These are phyloP conservation scores for Diphasiastrum complanatum DNA, from an alignment of 83 land plant genomes.

Conservation along the genomic window DNA sequence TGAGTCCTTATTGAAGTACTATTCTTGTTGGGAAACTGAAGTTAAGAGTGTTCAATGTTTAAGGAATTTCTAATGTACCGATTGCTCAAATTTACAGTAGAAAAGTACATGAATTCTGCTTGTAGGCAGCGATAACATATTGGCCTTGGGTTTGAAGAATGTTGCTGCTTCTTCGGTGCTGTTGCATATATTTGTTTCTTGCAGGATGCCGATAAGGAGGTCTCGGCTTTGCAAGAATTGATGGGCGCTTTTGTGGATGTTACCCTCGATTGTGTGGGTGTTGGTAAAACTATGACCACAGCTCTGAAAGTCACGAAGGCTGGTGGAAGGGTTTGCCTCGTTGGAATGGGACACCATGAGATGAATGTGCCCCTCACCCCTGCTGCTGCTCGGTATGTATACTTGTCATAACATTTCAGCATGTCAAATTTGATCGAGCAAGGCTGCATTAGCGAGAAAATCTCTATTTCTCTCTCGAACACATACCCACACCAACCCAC, in stretches of 20 bases:
- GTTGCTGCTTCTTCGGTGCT: too few relatives aligned
- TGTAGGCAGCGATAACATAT: too few relatives aligned
- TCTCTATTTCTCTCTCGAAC: background rate
- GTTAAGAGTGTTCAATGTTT: too few relatives aligned
- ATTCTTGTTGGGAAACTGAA: too few relatives aligned
- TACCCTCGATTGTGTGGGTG: slow-evolving; percentile 80
- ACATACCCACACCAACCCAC: too few relatives aligned
- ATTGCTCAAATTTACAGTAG: too few relatives aligned
- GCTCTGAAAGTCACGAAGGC: slow-evolving; percentile 66
- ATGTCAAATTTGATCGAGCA: background rate
- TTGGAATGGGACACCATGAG: slow-evolving; percentile 84
- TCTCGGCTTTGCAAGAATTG: slow-evolving; percentile 40
- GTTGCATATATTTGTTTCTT: background rate
- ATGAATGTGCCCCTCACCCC: slow-evolving; percentile 78
- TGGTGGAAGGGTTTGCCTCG: slow-evolving; percentile 88
- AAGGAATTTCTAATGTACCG: too few relatives aligned
- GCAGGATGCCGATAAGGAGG: slow-evolving; percentile 68
- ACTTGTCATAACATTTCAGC: too few relatives aligned
- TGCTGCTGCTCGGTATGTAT: slow-evolving; percentile 83
- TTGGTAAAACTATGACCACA: slow-evolving; percentile 81
- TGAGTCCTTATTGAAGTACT: too few relatives aligned
- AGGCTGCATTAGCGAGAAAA: background rate
- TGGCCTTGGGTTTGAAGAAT: too few relatives aligned
- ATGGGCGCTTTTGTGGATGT: slow-evolving; percentile 76
- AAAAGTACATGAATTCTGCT: too few relatives aligned